Percentiles rank a stretch among this genome's conserved stretches.
Evolutionary conservation across 2,329 filamentous ascomycete genomes (phyloP).

Genomic region (Leptographium lundbergii): DNA sequence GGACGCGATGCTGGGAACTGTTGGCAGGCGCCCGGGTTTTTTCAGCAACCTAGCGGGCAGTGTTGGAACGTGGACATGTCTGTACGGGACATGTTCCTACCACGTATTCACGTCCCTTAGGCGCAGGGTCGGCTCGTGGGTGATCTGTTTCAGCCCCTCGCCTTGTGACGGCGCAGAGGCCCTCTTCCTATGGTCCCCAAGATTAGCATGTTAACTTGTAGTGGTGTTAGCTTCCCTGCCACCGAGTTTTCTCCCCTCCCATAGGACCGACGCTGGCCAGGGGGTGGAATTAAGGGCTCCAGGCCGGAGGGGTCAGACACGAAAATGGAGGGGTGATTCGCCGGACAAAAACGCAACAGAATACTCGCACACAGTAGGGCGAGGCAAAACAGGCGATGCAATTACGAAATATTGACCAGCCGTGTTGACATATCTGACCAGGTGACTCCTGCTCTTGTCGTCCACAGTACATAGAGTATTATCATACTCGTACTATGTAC

Average conservation of each 20-base stretch:
- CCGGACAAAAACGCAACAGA: not conserved
- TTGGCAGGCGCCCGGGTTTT: not conserved
- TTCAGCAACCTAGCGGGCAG: not conserved
- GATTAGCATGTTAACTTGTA: not conserved
- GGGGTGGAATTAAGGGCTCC: slow-evolving; percentile 2
- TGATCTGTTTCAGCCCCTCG: not conserved
- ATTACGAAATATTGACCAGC: not conserved
- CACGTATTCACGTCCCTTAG: not conserved
- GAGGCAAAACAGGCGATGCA: not conserved
- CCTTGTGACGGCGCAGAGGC: not conserved
- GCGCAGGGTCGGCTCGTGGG: not conserved
- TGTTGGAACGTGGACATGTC: not conserved
- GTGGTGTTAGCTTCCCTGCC: slow-evolving; percentile 2
- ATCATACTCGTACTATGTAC: no score
- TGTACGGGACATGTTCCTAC: not conserved
- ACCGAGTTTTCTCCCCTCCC: not conserved
- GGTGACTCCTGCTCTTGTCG: not conserved
- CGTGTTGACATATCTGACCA: no score
- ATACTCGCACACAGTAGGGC: not conserved
- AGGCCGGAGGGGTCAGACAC: not conserved
- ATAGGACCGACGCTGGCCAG: not conserved
- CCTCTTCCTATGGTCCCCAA: not conserved
- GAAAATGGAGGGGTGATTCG: not conserved
- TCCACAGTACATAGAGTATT: not conserved
- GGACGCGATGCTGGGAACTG: not conserved